These are phyloP conservation scores for Petrea volubilis DNA, from an alignment of 257 asterid species.

Conservation along the genomic window DNA sequence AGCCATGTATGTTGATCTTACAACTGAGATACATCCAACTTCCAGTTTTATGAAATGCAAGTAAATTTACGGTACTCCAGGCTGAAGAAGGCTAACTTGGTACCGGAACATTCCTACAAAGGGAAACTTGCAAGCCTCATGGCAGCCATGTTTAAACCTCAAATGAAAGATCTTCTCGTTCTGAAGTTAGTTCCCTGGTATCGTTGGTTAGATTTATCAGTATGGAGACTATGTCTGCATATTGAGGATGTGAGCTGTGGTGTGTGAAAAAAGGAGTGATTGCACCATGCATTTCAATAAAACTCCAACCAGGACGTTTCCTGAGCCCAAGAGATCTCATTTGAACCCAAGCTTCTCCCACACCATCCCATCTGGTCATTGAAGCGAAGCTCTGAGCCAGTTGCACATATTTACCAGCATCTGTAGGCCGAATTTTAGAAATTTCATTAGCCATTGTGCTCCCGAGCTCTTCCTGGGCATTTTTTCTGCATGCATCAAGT, in stretches of 20 bases:
- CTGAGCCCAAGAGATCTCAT: constrained; percentile 72
- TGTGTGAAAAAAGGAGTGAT: constrained; percentile 61
- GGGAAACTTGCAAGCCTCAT: too few relatives aligned
- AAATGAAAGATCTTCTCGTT: constrained; percentile 31
- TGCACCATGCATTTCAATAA: constrained; percentile 66
- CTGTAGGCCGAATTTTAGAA: constrained; percentile 44
- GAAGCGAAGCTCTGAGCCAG: constrained; percentile 83
- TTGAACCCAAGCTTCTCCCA: constrained; percentile 75
- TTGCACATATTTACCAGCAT: constrained; percentile 83
- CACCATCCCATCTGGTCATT: constrained; percentile 73
- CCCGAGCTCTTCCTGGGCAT: constrained; percentile 48
- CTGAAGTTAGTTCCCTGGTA: constrained; percentile 33
- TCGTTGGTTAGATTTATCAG: constrained; percentile 48
- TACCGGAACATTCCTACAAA: too few relatives aligned
- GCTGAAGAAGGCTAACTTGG: too few relatives aligned
- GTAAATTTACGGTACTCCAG: too few relatives aligned
- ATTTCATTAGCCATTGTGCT: constrained; percentile 55
- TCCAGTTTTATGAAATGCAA: too few relatives aligned
- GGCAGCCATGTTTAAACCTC: too few relatives aligned
- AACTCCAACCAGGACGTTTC: constrained; percentile 88
- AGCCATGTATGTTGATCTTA: too few relatives aligned
- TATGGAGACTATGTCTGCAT: constrained; percentile 42
- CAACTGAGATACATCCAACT: too few relatives aligned
- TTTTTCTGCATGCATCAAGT: constrained; percentile 68
- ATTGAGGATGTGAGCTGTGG: constrained; percentile 62